Conservation (phyloP, 2,329 filamentous ascomycete species). For the Curvularia hawaiiensis region DNA sequence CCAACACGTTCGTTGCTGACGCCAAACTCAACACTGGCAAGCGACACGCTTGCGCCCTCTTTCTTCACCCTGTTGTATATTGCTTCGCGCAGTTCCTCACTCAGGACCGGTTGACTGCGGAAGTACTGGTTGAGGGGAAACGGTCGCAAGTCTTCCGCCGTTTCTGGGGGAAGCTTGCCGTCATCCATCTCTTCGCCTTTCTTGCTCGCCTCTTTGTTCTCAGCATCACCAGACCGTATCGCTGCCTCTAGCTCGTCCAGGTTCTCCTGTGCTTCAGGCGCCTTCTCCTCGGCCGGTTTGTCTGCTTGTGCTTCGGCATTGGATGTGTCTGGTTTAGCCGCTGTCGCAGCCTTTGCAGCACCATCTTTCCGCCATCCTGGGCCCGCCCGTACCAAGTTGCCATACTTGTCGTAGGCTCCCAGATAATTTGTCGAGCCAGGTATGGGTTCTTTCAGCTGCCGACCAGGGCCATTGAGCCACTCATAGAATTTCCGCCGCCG, state of each 20-base stretch:
- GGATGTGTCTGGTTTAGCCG: slow-evolving; percentile 10
- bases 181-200: slow-evolving; percentile 23
- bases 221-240: slow-evolving; percentile 27
- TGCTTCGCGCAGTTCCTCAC: slow-evolving; percentile 72
- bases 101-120: slow-evolving; percentile 72
- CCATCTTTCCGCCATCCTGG: slow-evolving; percentile 28
- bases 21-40: slow-evolving; percentile 75
- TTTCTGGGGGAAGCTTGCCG: slow-evolving; percentile 38
- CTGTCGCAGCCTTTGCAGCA: slow-evolving; percentile 24
- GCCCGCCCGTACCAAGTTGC: slow-evolving; percentile 52
- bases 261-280: slow-evolving; percentile 36
- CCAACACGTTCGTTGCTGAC: slow-evolving; percentile 85
- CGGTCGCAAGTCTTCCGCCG: slow-evolving; percentile 53
- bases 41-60: slow-evolving; percentile 69
- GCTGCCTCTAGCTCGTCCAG: slow-evolving; percentile 37
- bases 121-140: slow-evolving; percentile 79
- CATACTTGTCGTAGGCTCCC: slow-evolving; percentile 57
- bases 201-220: slow-evolving; percentile 21
- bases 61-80: slow-evolving; percentile 73
- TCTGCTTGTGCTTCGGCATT: slow-evolving; percentile 20
- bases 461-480: slow-evolving; percentile 64
- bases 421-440: slow-evolving; percentile 61
- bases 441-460: slow-evolving; percentile 54
- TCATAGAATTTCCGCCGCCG: slow-evolving; percentile 61
- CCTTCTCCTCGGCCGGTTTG: slow-evolving; percentile 30